Base-by-base conservation (phyloP, 1,139 yeast genomes). In the Candida gigantensis region DNA sequence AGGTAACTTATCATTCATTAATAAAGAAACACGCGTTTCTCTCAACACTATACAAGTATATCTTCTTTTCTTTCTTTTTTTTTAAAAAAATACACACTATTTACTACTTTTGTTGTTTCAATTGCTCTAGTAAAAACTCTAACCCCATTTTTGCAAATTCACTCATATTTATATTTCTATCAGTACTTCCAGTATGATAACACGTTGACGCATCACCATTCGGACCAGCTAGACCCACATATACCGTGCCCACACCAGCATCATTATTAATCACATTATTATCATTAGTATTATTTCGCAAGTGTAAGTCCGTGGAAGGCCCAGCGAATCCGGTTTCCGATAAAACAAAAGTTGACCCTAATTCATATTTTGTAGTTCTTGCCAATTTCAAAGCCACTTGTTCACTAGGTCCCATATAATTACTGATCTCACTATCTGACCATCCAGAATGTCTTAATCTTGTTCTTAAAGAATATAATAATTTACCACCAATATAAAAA, bases 291-390 rank as follows among this genome's bases (percentile, higher is more conserved):
- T 46, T 43, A 10, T 44, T 45, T 29, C 46, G 46, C 38, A 69
- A 57, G 40, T 69, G 74, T 30, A 66, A 65, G 45, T 67, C 69
- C 2, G 72, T 62, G 0, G 81, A 68, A 9, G 94, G 94, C 1
- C 95, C 95, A 0, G 95, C 94, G 68, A 84, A 83, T 2, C 96
- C 96, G 0, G 95, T 83, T 55, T 87, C 96, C 0, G 90, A 81
- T 24, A 87, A 68, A 5, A 86, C 88, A 60, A 80, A 86, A 0
- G 90, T 84, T 6, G 89, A 80, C 0, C 95, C 95, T 45, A 86
- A 71, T 55, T 87, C 96, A 46, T 86, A 77, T 52, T 83, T 73
- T 38, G 89, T 69, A 42, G 86, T 86, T 39, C 96, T 67, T 2
- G 96, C 95, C 50, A 86, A 66, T 50, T 85, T 74, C 40, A 80